A percentile compares a stretch with the other conserved stretches of the same genome.
phyloP scores from a whole-genome alignment of 495 filamentous ascomycete genomes.

The Hyaloscypha bicolor region DNA sequence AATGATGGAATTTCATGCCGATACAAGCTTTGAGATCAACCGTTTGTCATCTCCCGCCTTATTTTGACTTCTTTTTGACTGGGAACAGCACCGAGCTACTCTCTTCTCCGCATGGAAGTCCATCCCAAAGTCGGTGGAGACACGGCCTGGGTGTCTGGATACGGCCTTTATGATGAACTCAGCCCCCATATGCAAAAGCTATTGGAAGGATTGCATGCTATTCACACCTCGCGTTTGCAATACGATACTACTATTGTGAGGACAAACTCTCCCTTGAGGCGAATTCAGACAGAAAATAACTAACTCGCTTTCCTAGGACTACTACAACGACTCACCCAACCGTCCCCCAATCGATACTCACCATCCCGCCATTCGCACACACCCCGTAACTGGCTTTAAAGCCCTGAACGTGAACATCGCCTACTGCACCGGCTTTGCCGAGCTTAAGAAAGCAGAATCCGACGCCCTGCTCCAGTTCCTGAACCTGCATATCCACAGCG shows the following conservation, averaged over 20 bases:
- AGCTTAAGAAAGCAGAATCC: slow-evolving; percentile 54
- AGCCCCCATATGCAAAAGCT: slow-evolving; percentile 48
- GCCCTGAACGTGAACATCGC: slow-evolving; percentile 52
- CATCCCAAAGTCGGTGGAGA: slow-evolving; percentile 55
- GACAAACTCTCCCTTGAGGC: neutral
- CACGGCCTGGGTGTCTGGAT: slow-evolving; percentile 53
- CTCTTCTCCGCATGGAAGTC: slow-evolving; percentile 56
- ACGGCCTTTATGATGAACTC: slow-evolving; percentile 53
- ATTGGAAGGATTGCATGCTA: slow-evolving; percentile 50
- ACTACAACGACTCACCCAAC: slow-evolving; percentile 42
- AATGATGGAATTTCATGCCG: slow-evolving; percentile 50
- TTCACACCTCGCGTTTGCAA: slow-evolving; percentile 53
- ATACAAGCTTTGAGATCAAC: slow-evolving; percentile 56
- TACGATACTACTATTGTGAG: slow-evolving; percentile 41
- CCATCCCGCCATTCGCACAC: slow-evolving; percentile 55
- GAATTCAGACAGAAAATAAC: neutral
- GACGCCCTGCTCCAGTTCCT: slow-evolving; percentile 55
- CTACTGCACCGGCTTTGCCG: slow-evolving; percentile 54
- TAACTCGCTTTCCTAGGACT: slow-evolving; percentile 43
- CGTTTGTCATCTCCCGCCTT: slow-evolving; percentile 24
- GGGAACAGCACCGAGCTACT: slow-evolving; percentile 47
- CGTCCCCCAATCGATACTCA: slow-evolving; percentile 53
- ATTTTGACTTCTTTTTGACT: neutral
- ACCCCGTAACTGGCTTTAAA: slow-evolving; percentile 55
- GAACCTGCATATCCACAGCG: slow-evolving; percentile 51